phyloP scores from a whole-genome alignment of 192 early-diverging fungal species.

The Entomortierella lignicola region DNA sequence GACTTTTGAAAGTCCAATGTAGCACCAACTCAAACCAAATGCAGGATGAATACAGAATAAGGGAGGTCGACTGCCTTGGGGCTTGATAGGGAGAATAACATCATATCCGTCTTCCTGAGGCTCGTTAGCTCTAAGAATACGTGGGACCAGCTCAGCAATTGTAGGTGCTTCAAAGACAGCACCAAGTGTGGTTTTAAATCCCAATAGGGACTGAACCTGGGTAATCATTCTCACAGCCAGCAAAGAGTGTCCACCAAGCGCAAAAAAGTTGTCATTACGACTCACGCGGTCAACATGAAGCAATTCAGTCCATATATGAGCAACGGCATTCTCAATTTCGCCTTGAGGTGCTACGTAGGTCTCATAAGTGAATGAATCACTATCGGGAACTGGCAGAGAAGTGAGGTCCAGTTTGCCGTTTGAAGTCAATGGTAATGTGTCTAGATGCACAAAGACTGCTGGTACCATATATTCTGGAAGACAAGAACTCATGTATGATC shows the following conservation, averaged over 20 bases:
- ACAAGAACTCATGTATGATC: not conserved
- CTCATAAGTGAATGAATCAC: not conserved
- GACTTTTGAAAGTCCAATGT: constrained; percentile 6
- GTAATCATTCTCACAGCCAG: constrained; percentile 22
- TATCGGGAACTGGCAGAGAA: not conserved
- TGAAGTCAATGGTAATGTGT: constrained; percentile 28
- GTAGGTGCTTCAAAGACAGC: constrained; percentile 14
- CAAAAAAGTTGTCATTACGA: constrained; percentile 18
- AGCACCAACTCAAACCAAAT: constrained; percentile 18
- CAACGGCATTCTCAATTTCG: not conserved
- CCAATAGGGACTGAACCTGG: not conserved
- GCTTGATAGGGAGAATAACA: constrained; percentile 20
- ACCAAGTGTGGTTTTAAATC: constrained; percentile 6
- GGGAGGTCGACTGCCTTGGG: constrained; percentile 18
- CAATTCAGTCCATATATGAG: not conserved
- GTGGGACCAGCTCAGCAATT: constrained; percentile 7
- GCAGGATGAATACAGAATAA: constrained; percentile 36
- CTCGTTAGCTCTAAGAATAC: not conserved
- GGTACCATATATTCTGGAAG: not conserved
- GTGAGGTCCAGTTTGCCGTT: not conserved
- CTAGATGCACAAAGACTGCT: not conserved
- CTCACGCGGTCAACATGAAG: not conserved
- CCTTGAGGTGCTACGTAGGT: not conserved
- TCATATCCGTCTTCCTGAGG: not conserved
- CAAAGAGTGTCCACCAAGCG: constrained; percentile 22